A percentile compares a stretch with the other conserved stretches of the same genome.
These are phyloP conservation scores for Chamaecrista fasciculata DNA, from an alignment of 306 rosid species.

Conservation along the genomic window DNA sequence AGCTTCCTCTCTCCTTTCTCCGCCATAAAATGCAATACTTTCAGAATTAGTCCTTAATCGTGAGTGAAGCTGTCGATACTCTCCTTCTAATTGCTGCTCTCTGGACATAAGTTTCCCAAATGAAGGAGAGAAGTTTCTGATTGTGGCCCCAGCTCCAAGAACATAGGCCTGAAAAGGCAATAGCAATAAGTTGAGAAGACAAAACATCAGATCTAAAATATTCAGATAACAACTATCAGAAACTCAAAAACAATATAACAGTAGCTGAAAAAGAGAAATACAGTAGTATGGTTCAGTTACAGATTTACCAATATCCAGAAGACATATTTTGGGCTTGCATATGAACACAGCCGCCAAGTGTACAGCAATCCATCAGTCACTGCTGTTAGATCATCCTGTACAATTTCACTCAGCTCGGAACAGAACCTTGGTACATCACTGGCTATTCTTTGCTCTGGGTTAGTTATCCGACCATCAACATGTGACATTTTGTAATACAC, in stretches of 20 bases:
- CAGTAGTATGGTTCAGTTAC: constrained; percentile 24
- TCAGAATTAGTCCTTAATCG: constrained; percentile 96
- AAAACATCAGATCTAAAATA: constrained; percentile 23
- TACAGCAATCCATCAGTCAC: constrained; percentile 88
- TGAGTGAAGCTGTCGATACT: constrained; percentile 91
- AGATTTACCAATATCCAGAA: constrained; percentile 87
- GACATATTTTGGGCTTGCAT: constrained; percentile 98
- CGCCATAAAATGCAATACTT: constrained; percentile 96
- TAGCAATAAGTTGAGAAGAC: constrained; percentile 34
- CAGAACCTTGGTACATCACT: constrained; percentile 97
- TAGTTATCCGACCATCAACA: constrained; percentile 92
- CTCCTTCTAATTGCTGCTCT: constrained; percentile 98
- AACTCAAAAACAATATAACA: constrained; percentile 4
- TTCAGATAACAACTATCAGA: constrained; percentile 26
- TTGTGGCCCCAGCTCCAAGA: constrained; percentile 73
- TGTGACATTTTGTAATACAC: constrained; percentile 95
- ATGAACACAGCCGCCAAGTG: constrained; percentile 95
- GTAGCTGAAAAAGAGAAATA: constrained; percentile 24
- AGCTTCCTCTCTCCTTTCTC: constrained; percentile 85
- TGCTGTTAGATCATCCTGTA: constrained; percentile 94
- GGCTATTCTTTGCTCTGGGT: constrained; percentile 95
- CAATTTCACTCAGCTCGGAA: constrained; percentile 94
- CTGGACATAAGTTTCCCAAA: constrained; percentile 89
- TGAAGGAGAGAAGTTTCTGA: constrained; percentile 90
- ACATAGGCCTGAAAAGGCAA: constrained; percentile 79